phyloP scores from a whole-genome alignment of 2,329 filamentous ascomycete species.

The Pseudogymnoascus sp. region DNA sequence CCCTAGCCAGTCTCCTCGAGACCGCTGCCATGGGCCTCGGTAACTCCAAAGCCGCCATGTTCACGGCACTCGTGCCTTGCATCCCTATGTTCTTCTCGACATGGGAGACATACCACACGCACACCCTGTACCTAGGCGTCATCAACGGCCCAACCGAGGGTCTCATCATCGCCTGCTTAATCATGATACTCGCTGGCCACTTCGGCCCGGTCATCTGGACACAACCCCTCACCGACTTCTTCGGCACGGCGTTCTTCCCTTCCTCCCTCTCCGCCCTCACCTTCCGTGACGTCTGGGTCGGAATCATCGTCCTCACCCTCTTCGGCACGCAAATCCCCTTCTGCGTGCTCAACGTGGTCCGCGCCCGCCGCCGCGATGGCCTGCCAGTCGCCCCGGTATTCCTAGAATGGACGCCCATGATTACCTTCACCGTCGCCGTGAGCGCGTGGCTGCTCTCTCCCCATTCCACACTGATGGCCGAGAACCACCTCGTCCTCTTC shows the following conservation, averaged over 20 bases:
- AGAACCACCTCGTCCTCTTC: slow-evolving; percentile 87
- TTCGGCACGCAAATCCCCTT: slow-evolving; percentile 73
- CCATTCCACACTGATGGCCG: slow-evolving; percentile 68
- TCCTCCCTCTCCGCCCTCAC: slow-evolving; percentile 62
- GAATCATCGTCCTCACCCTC: slow-evolving; percentile 57
- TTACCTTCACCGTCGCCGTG: slow-evolving; percentile 67
- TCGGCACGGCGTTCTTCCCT: slow-evolving; percentile 61
- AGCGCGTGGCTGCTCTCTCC: slow-evolving; percentile 85
- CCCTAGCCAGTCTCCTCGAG: slow-evolving; percentile 81
- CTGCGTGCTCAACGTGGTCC: slow-evolving; percentile 78
- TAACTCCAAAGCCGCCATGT: slow-evolving; percentile 73
- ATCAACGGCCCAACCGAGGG: slow-evolving; percentile 98
- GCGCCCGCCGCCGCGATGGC: slow-evolving; percentile 62
- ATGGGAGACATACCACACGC: slow-evolving; percentile 98
- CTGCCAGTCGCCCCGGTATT: slow-evolving; percentile 76
- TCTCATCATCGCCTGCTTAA: slow-evolving; percentile 72
- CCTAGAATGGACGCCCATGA: slow-evolving; percentile 88
- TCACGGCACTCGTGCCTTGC: slow-evolving; percentile 84
- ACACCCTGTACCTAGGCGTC: slow-evolving; percentile 90
- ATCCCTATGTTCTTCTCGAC: slow-evolving; percentile 99
- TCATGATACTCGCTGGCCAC: slow-evolving; percentile 82
- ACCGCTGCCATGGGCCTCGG: slow-evolving; percentile 90
- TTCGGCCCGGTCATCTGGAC: slow-evolving; percentile 87
- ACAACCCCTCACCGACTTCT: slow-evolving; percentile 58
- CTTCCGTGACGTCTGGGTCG: slow-evolving; percentile 85